These are phyloP conservation scores for Aquilaria agallochum DNA, from an alignment of 441 rosid genomes.

Conservation along the genomic window DNA sequence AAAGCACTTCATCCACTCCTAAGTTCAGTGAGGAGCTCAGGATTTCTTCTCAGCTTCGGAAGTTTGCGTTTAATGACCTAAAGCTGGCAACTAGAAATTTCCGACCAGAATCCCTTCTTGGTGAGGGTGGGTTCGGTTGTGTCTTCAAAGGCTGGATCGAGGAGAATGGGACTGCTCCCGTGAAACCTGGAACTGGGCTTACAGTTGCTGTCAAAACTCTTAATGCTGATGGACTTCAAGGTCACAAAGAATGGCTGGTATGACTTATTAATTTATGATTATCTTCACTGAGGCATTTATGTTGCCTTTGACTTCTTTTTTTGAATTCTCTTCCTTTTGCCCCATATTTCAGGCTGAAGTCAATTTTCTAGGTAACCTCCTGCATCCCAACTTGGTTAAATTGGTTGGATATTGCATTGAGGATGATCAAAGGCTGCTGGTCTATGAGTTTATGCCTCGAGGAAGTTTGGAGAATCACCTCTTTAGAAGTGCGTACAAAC, in stretches of 20 bases:
- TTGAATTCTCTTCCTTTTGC: conserved; percentile 13
- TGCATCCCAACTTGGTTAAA: conserved; percentile 55
- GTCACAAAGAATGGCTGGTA: conserved; percentile 74
- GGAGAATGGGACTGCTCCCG: conserved; percentile 68
- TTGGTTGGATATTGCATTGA: conserved; percentile 62
- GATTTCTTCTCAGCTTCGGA: conserved; percentile 49
- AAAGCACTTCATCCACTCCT: conserved; percentile 40
- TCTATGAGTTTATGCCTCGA: conserved; percentile 60
- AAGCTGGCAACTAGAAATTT: conserved; percentile 58
- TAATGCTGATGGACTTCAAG: conserved; percentile 62
- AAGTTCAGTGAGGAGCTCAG: conserved; percentile 48
- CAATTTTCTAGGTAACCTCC: conserved; percentile 60
- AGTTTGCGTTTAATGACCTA: conserved; percentile 48
- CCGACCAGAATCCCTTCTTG: conserved; percentile 67
- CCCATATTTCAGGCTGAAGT: conserved; percentile 46
- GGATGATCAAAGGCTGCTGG: conserved; percentile 58
- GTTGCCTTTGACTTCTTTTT: background rate
- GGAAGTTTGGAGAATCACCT: conserved; percentile 69
- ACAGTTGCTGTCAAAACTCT: conserved; percentile 63
- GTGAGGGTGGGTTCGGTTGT: conserved; percentile 66
- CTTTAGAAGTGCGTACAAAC: conserved; percentile 45
- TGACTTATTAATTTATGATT: conserved; percentile 5
- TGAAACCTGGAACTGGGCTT: conserved; percentile 61
- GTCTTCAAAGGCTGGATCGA: conserved; percentile 69
- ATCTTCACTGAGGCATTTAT: background rate